Conservation (phyloP, 805 yeast species). For the Lachancea sp. region DNA sequence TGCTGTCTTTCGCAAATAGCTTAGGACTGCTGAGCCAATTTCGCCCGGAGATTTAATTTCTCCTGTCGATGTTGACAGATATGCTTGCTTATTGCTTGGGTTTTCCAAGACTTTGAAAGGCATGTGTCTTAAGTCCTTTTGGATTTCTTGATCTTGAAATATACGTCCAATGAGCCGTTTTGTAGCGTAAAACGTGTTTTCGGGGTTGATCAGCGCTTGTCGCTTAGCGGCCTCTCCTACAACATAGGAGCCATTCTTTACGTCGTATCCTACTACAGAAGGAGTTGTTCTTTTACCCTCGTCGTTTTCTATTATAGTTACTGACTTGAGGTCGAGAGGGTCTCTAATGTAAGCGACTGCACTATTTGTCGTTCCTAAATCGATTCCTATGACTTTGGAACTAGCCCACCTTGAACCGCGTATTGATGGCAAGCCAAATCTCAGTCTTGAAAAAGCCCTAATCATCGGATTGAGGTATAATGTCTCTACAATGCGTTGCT, state of each 20-base stretch:
- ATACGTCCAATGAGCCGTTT: conserved; percentile 74
- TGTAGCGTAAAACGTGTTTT: conserved; percentile 75
- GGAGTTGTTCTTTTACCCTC: conserved; percentile 76
- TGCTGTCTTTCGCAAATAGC: conserved; percentile 62
- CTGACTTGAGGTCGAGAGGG: conserved; percentile 47
- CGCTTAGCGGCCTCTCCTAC: conserved; percentile 72
- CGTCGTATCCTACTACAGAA: conserved; percentile 61
- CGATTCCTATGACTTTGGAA: conserved; percentile 62
- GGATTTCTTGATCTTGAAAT: conserved; percentile 62
- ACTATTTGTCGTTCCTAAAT: conserved; percentile 79
- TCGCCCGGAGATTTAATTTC: conserved; percentile 60
- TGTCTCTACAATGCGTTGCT: background rate
- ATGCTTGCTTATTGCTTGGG: conserved; percentile 58
- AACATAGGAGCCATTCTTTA: conserved; percentile 37
- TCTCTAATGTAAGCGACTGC: conserved; percentile 57
- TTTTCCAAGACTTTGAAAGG: conserved; percentile 59
- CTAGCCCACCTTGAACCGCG: conserved; percentile 10
- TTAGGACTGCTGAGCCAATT: conserved; percentile 58
- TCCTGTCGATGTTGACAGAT: conserved; percentile 40
- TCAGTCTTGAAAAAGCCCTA: background rate
- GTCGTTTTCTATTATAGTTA: conserved; percentile 62
- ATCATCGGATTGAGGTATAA: background rate
- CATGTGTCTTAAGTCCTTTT: conserved; percentile 53
- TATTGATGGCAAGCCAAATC: background rate
- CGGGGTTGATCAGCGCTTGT: conserved; percentile 70